Evolutionary conservation across 345 rosid genomes (phyloP), one percentile per base, ranked within the genome.

Genomic region (Adansonia digitata): DNA sequence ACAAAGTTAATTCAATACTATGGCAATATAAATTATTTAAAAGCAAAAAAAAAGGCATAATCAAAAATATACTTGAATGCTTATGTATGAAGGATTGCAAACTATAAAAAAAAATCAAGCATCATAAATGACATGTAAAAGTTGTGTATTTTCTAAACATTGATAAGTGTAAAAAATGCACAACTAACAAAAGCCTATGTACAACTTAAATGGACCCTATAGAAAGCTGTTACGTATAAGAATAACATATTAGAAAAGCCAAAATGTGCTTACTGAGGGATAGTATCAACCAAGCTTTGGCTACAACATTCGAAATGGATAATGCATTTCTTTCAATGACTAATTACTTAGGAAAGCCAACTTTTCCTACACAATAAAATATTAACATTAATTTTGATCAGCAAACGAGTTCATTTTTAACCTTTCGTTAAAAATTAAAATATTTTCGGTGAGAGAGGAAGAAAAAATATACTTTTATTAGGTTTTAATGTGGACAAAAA

Each of bases 261-360:
- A n/a, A n/a, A 11, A 15, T 34, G 5, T 9, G 72, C 84, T 49
- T 80, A 91, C 96, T 93, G 9, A 91, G 75, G 7, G 96, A 93
- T 55, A 89, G 78, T 72, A 73, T 80, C 80, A 89, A 79, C 52
- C 93, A 91, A 75, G 91, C 91, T 76, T 77, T 78, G 67, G 63
- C 65, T 67, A 89, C 90, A 49, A 86, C 89, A 68, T 82, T 85
- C 43, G 89, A 87, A 73, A 91, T 91, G 5, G 83, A 87, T 37
- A 87, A 82, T 4, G 90, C 86, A 74, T 91, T 91, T 77, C 74
- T 91, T 77, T 87, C 85, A 59, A 91, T 80, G 71, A 88, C 90
- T 59, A 89, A 53, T 69, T 91, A 90, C 75, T 68, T 82, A 11
- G 96, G 93, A 69, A 89, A 84, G 67, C 80, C 89, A 75, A 87